A percentile compares a stretch with the other conserved stretches of the same genome.
Conservation (phyloP, 352 stramenopile genomes). For the Phytophthora agathidicida region DNA sequence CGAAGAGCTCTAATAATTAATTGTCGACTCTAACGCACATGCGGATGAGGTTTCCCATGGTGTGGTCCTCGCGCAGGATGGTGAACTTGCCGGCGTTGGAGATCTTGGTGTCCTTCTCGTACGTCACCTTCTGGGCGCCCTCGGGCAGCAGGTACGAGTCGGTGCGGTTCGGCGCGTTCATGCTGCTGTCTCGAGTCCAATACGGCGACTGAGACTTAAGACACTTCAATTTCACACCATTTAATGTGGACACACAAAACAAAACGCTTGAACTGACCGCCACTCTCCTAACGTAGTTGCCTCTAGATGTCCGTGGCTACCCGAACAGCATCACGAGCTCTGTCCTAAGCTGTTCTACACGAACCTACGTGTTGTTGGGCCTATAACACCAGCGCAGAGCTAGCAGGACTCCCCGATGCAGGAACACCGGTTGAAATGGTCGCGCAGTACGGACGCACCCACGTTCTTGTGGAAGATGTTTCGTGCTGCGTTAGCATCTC, state of each 20-base stretch:
- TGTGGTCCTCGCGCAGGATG: constrained; percentile 99
- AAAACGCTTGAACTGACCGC: no score
- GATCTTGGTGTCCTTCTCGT: constrained; percentile 97
- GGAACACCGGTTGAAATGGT: no score
- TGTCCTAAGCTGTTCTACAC: no score
- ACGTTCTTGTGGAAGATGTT: no score
- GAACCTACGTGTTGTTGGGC: no score
- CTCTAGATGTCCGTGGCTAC: no score
- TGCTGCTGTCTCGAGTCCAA: constrained; percentile 24
- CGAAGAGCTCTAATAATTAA: neutral
- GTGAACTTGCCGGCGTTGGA: constrained; percentile 97
- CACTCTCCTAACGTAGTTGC: no score
- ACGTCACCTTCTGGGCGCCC: constrained; percentile 92
- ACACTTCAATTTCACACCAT: neutral
- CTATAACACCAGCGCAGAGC: no score
- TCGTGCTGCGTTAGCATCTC: no score
- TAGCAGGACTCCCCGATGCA: no score
- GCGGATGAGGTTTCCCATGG: constrained; percentile 96
- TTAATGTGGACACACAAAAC: neutral
- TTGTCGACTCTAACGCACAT: constrained; percentile 90
- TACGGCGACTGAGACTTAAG: constrained; percentile 21
- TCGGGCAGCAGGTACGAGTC: constrained; percentile 89
- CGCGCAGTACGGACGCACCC: no score
- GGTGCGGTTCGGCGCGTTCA: constrained; percentile 86
- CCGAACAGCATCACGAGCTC: no score